Conservation (phyloP, 2,329 filamentous ascomycete species). For the Alternaria burnsii region DNA sequence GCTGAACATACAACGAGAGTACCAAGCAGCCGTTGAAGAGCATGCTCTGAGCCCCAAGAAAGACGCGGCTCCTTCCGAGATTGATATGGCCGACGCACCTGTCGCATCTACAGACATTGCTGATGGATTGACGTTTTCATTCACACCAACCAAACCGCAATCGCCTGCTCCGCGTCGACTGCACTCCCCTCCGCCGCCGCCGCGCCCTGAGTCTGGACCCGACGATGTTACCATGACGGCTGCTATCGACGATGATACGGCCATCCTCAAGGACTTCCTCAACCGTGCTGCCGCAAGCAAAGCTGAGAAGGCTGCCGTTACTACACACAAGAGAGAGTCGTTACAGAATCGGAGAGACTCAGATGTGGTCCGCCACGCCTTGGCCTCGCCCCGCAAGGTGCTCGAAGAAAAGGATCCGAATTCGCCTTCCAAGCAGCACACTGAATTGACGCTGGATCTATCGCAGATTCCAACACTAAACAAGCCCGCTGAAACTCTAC, state of each 20-base stretch:
- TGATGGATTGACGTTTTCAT: constrained; percentile 40
- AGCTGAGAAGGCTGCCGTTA: constrained; percentile 46
- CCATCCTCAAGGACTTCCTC: constrained; percentile 59
- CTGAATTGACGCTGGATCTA: constrained; percentile 43
- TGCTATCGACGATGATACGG: constrained; percentile 58
- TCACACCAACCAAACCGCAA: constrained; percentile 21
- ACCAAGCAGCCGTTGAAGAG: constrained; percentile 17
- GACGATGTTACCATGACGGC: constrained; percentile 45
- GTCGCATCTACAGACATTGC: constrained; percentile 33
- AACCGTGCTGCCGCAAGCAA: constrained; percentile 59
- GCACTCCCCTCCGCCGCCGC: constrained; percentile 42
- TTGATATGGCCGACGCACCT: not conserved
- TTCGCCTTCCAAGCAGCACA: constrained; percentile 53
- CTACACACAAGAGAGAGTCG: constrained; percentile 52
- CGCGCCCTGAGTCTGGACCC: constrained; percentile 26
- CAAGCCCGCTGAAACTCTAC: constrained; percentile 23
- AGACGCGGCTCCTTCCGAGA: not conserved
- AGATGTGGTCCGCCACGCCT: constrained; percentile 56
- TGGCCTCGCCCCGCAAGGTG: constrained; percentile 56
- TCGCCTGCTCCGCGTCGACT: constrained; percentile 35
- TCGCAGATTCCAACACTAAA: constrained; percentile 40
- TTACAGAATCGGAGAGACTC: constrained; percentile 59
- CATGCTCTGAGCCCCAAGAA: not conserved
- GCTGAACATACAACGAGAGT: constrained; percentile 37
- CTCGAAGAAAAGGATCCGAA: constrained; percentile 60